These are phyloP conservation scores for Meyerozyma carpophila DNA, from an alignment of 1,139 yeast species.

Conservation along the genomic window DNA sequence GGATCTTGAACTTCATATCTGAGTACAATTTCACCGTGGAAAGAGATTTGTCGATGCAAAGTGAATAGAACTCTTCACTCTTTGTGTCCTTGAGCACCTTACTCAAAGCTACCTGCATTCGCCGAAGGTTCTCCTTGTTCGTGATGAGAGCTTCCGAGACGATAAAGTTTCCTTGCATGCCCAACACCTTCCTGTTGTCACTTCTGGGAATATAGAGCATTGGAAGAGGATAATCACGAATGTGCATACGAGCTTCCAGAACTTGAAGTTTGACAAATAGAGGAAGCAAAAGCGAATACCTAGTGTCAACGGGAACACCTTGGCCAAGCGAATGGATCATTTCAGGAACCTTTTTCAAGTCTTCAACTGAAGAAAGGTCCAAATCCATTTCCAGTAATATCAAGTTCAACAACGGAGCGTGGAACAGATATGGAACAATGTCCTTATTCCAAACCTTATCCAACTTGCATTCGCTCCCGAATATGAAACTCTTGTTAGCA, in stretches of 20 bases:
- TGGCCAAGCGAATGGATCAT: conserved; percentile 73
- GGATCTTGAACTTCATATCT: conserved; percentile 50
- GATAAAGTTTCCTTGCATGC: conserved; percentile 40
- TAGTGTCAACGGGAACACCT: conserved; percentile 69
- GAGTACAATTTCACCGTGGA: conserved; percentile 72
- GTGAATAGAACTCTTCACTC: conserved; percentile 43
- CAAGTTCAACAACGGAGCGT: conserved; percentile 62
- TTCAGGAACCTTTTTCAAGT: conserved; percentile 45
- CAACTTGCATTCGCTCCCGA: conserved; percentile 10
- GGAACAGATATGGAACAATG: conserved; percentile 52
- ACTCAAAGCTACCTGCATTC: conserved; percentile 55
- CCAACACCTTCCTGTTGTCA: conserved; percentile 19
- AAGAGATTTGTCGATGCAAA: conserved; percentile 71
- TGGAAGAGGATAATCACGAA: conserved; percentile 70
- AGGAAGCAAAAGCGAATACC: conserved; percentile 68
- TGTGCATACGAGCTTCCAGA: conserved; percentile 48
- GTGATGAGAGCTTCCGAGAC: conserved; percentile 42
- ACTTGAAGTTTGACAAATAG: conserved; percentile 43
- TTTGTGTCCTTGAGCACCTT: conserved; percentile 19
- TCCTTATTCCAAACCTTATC: conserved; percentile 35
- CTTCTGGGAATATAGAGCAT: conserved; percentile 32
- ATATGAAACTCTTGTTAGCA: conserved; percentile 47
- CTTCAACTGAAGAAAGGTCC: conserved; percentile 47
- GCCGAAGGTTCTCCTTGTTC: conserved; percentile 46
- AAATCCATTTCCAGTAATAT: conserved; percentile 55